Conservation (phyloP, 305 asterid species). For the Fraxinus albicans region DNA sequence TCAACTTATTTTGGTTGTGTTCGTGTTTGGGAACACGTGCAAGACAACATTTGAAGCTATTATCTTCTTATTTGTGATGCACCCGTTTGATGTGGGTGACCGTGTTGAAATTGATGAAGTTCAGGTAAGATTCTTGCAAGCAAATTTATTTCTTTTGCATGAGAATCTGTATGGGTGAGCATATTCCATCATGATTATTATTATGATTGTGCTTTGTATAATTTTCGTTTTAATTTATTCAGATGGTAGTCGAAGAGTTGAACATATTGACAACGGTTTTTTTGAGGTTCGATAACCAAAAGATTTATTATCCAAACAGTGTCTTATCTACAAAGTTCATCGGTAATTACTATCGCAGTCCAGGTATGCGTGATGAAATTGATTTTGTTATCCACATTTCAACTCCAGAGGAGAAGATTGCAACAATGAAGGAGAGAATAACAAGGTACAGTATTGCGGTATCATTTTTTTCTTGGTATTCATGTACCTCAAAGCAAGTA, state of each 20-base stretch:
- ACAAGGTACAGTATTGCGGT: slow-evolving; percentile 39
- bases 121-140: slow-evolving; percentile 46
- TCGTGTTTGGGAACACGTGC: slow-evolving; percentile 83
- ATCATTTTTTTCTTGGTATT: not conserved
- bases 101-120: slow-evolving; percentile 80
- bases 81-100: slow-evolving; percentile 88
- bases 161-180: not conserved
- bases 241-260: slow-evolving; percentile 96
- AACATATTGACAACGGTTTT: slow-evolving; percentile 73
- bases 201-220: not conserved
- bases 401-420: slow-evolving; percentile 64
- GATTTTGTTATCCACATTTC: slow-evolving; percentile 72
- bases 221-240: slow-evolving; percentile 13
- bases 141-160: not conserved
- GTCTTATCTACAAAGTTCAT: slow-evolving; percentile 71
- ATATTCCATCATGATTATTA: not conserved
- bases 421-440: slow-evolving; percentile 64
- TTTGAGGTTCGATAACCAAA: slow-evolving; percentile 66
- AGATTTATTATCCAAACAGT: slow-evolving; percentile 72
- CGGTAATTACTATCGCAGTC: slow-evolving; percentile 80
- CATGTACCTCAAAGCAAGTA: not conserved
- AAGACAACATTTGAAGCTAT: slow-evolving; percentile 86
- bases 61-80: slow-evolving; percentile 84
- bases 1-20: slow-evolving; percentile 67
- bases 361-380: slow-evolving; percentile 80